Base-by-base conservation (phyloP, 2,329 filamentous ascomycete species). In the Drechslerella dactyloides region DNA sequence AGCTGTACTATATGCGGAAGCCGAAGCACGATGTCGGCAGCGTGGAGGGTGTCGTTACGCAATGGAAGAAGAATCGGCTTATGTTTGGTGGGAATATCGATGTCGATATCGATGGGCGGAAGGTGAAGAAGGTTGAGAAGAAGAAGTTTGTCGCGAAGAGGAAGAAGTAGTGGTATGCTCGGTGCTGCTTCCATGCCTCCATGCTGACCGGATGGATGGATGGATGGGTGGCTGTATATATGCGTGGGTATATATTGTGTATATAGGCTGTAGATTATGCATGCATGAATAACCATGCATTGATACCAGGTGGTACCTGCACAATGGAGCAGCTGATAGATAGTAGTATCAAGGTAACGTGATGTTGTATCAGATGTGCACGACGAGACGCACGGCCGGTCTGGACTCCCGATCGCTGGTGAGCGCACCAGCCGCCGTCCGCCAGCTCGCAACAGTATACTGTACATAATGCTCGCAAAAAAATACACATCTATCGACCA, bases 1-100 rank as follows among this genome's bases (percentile, higher is more conserved):
- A 91, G 76, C 83, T 99, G 80, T 96, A 90, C 77, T 97, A 93
- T 81, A 90, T 99, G 89, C 86, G 83, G 78, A 84, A 93, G 83
- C 87, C 90, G 69, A 89, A 88, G 81, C 92, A 96, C 81, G 92
- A 96, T 81, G 86, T 91, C 81, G 90, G 92, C 73, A 91, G 86
- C 77, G 90, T 96, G 74, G 90, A 96, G 79, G 87, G 89, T 75
- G 83, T 93, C 77, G 91, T 96, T 66, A 82, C 84, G 76, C 84
- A 85, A 75, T 92, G 88, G 78, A 80, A 86, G 77, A 82, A 83
- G 78, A 80, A 83, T 77, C 83, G 83, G 77, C 80, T 81, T 65
- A 30, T 54, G 44, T 74, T 58, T 53, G 44, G 37, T 10, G 44
- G 37, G 11, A 61, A 68, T 61, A 40, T 59, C 48, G 63, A 40